Percentiles rank a stretch among this genome's conserved stretches.
These are phyloP conservation scores for Aristolochia fimbriata DNA, from an alignment of 164 flowering plant species.

Conservation along the genomic window DNA sequence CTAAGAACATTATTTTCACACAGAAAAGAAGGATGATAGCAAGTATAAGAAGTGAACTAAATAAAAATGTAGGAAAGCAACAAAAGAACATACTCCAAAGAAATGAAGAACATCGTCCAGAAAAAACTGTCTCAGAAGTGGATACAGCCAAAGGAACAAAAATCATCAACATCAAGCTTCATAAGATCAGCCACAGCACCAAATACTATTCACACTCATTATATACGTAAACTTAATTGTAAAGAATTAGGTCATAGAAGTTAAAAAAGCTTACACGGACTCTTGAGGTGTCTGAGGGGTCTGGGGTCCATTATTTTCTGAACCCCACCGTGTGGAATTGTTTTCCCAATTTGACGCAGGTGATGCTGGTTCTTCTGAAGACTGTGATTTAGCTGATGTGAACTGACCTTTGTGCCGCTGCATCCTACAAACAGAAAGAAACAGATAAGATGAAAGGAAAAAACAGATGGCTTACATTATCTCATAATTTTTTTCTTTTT, in stretches of 20 bases:
- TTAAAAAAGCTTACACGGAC: conserved; percentile 4
- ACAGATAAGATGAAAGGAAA: too few relatives aligned
- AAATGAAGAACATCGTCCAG: too few relatives aligned
- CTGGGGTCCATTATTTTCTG: conserved; percentile 6
- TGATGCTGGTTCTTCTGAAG: conserved; percentile 7
- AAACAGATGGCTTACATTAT: too few relatives aligned
- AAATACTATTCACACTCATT: background rate
- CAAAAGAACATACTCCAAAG: too few relatives aligned
- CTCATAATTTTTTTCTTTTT: too few relatives aligned
- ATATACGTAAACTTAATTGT: background rate
- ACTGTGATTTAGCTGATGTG: conserved; percentile 7
- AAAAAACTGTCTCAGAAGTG: too few relatives aligned
- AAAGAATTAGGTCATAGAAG: background rate
- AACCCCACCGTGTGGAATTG: background rate
- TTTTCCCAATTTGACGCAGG: conserved; percentile 3
- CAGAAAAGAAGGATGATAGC: too few relatives aligned
- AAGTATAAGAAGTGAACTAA: too few relatives aligned
- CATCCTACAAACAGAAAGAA: conserved; percentile 2
- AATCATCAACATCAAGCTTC: background rate
- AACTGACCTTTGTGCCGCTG: conserved; percentile 12
- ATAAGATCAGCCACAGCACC: background rate
- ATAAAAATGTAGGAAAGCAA: too few relatives aligned
- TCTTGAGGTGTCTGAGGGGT: conserved; percentile 2
- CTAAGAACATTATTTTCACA: too few relatives aligned
- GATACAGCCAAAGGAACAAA: too few relatives aligned